Base-by-base conservation (phyloP, 306 rosid genomes). In the Gynostemma pentaphyllum region DNA sequence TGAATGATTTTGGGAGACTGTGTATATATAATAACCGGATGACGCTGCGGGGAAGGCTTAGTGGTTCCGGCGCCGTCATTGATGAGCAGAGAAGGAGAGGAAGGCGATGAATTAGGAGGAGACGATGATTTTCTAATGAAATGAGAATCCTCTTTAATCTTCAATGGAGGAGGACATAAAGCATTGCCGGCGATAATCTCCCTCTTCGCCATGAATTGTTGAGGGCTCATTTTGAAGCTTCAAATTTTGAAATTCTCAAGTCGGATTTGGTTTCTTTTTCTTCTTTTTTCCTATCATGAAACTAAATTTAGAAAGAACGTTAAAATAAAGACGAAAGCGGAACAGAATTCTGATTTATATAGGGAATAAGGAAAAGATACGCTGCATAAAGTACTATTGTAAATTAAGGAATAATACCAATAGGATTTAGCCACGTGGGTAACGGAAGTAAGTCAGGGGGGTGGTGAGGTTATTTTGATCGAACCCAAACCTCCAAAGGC, bases 401-500 rank as follows among this genome's bases (percentile, higher is more conserved):
- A 29, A 16, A 4, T 3, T 28, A n/a, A 30, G 9, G 2, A 12
- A 26, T 23, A 24, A 10, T 23, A 10, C 42, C 4, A 5, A 56
- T 4, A 1, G 0, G 0, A 4, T 3, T 8, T 9, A 4, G 45
- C 24, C 62, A 29, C 41, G 62, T 29, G 14, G 46, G 18, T 12
- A 18, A 42, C 5, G 2, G 46, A 42, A 0, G n/a, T n/a, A n/a
- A n/a, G n/a, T n/a, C n/a, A n/a, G n/a, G n/a, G 16, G 46, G 14
- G 18, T 3, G 16, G 46, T 14, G 5, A 42, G 46, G 46, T 2
- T 42, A 5, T 0, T 42, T 42, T 94, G 80, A 94, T 90, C 75
- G 99, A 94, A 62, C 99, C 99, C 66, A 94, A 78, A 52, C 97
- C 99, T 63, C 99, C 84, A 18, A 94, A 76, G 72, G 91, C 99